Evolutionary conservation across 345 rosid genomes (phyloP), one percentile per base, ranked within the genome.

Genomic region (Eucalyptus tenuipes): DNA sequence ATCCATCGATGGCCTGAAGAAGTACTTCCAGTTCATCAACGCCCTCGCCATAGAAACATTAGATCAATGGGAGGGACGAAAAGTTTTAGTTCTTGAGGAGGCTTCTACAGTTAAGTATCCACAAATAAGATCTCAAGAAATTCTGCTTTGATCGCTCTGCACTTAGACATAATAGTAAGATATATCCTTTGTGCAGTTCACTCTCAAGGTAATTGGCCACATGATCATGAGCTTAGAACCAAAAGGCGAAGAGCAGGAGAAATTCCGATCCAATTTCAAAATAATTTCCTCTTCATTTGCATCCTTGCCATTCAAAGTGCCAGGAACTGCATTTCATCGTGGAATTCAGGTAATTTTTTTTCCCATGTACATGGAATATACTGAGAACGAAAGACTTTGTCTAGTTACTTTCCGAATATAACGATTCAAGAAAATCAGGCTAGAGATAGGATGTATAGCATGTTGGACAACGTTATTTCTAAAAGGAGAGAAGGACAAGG

Each of bases 221-320:
- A 94, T 95, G 95, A 94, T 94, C 89, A 94, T 94, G 96, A 94
- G 95, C 94, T 90, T 95, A 49, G 97, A 95, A 89, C 95, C 96
- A 5, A 53, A 87, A 0, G 94, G 95, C 14, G 92, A 94, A 85
- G 95, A 94, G 93, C 96, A 93, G 88, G 95, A 94, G 75, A 93
- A 92, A 91, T 94, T 95, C 86, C 87, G 95, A 86, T 88, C 94
- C 14, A 94, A 95, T 87, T 94, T 95, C 91, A 95, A 95, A 85
- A 55, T 93, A 88, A 95, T 95, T 87, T 94, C 96, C 88, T 94
- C 95, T 20, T 94, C 93, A 33, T 95, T 95, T 61, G 94, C 97
- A 64, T 94, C 97, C 86, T 80, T 95, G 89, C 95, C 97, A 42
- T 89, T 95, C 14, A 95, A 95, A 88, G 66, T 95, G 87, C 96